Evolutionary conservation across 1,284 basidiomycete species (phyloP).

Genomic region (Cryptococcus sp.): DNA sequence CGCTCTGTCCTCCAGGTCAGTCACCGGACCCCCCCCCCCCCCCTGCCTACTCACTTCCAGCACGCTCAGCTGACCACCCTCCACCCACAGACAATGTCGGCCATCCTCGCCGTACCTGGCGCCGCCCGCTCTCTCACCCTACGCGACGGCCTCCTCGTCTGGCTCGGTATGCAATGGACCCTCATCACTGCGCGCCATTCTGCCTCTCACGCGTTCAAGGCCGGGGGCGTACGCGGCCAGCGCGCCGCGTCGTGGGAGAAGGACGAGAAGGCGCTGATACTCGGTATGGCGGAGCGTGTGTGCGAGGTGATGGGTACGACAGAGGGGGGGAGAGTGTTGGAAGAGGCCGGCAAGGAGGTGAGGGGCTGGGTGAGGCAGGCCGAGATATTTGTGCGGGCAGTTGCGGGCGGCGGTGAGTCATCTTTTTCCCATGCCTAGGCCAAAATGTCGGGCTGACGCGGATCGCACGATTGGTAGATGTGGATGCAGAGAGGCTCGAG

Average conservation of each 20-base stretch:
- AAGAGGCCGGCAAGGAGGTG: constrained; percentile 9
- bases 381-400: constrained; percentile 13
- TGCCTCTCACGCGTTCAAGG: neutral
- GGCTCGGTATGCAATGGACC: constrained; percentile 71
- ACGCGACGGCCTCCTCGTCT: constrained; percentile 65
- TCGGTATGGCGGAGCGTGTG: constrained; percentile 8
- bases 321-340: constrained; percentile 8
- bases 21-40: neutral
- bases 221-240: neutral
- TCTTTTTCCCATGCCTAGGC: neutral
- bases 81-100: constrained; percentile 60
- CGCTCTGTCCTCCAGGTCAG: constrained; percentile 64
- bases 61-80: neutral
- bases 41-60: too few relatives aligned
- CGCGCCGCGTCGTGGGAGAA: constrained; percentile 13
- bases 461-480: neutral
- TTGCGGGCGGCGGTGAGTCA: constrained; percentile 19
- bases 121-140: constrained; percentile 66
- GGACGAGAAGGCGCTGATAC: constrained; percentile 15
- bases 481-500: constrained; percentile 15
- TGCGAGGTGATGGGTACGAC: constrained; percentile 7
- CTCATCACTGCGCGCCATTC: constrained; percentile 2
- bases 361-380: constrained; percentile 17
- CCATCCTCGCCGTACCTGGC: constrained; percentile 63
- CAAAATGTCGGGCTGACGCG: too few relatives aligned